A percentile compares a stretch with the other conserved stretches of the same genome.
These are phyloP conservation scores for Nicotiana tomentosiformis DNA, from an alignment of 257 asterid species.

Conservation along the genomic window DNA sequence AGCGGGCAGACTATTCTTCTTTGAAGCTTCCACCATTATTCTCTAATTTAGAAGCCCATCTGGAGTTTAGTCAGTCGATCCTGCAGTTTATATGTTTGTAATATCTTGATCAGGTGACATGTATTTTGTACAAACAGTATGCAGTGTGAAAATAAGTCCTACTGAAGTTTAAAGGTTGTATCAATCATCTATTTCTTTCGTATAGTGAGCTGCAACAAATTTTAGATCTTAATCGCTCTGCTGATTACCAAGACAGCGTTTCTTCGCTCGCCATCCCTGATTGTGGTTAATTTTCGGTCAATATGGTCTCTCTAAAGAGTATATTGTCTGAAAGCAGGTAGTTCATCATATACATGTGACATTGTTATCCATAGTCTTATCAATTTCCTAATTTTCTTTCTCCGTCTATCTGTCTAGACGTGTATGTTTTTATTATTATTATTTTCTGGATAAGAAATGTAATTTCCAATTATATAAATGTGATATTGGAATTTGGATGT, in stretches of 20 bases:
- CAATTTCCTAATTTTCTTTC: not conserved
- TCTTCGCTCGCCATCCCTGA: not conserved
- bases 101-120: not conserved
- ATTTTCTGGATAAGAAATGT: not conserved
- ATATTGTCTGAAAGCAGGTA: not conserved
- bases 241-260: not conserved
- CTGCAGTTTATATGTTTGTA: not conserved
- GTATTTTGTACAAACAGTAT: not conserved
- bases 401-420: slow-evolving; percentile 4
- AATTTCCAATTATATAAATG: not conserved
- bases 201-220: too few relatives aligned
- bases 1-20: not conserved
- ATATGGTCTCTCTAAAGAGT: too few relatives aligned
- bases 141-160: too few relatives aligned
- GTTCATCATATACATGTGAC: not conserved
- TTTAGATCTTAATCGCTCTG: not conserved
- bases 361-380: not conserved
- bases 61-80: not conserved
- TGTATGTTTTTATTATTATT: not conserved
- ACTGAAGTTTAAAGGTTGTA: not conserved
- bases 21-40: not conserved
- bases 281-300: not conserved
- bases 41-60: not conserved
- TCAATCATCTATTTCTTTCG: not conserved
- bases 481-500: not conserved